These are phyloP conservation scores for Lupinus albus DNA, from an alignment of 306 rosid species.

Conservation along the genomic window DNA sequence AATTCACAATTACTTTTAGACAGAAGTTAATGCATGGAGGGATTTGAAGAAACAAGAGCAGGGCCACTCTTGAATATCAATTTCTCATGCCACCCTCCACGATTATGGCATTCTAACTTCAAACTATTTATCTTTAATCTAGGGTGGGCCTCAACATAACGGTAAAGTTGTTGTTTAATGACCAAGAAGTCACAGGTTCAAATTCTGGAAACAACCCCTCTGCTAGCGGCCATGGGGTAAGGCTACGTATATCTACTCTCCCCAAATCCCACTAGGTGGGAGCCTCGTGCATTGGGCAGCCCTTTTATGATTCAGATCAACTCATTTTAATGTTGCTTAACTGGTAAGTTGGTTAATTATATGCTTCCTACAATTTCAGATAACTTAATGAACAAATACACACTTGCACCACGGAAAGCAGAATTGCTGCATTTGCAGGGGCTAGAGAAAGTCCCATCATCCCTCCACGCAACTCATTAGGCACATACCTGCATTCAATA, in stretches of 20 bases:
- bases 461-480: slow-evolving; percentile 95
- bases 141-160: too few relatives aligned
- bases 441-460: slow-evolving; percentile 84
- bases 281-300: too few relatives aligned
- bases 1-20: slow-evolving; percentile 13
- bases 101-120: slow-evolving; percentile 31
- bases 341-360: slow-evolving; percentile 16
- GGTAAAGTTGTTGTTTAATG: too few relatives aligned
- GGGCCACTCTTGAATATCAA: slow-evolving; percentile 18
- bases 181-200: too few relatives aligned
- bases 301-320: slow-evolving; percentile 27
- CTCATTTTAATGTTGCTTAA: slow-evolving; percentile 21
- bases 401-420: slow-evolving; percentile 77
- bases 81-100: slow-evolving; percentile 19
- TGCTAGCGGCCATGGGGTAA: too few relatives aligned
- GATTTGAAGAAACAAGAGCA: not conserved
- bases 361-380: slow-evolving; percentile 32
- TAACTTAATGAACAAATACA: slow-evolving; percentile 38
- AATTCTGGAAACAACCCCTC: too few relatives aligned
- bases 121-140: slow-evolving; percentile 1
- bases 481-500: slow-evolving; percentile 73
- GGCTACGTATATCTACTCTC: too few relatives aligned
- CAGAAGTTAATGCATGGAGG: not conserved
- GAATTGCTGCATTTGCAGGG: slow-evolving; percentile 77
- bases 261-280: too few relatives aligned